A percentile compares a stretch with the other conserved stretches of the same genome.
Evolutionary conservation across 1,284 basidiomycete genomes (phyloP).

Genomic region (Tylopilus sp.): DNA sequence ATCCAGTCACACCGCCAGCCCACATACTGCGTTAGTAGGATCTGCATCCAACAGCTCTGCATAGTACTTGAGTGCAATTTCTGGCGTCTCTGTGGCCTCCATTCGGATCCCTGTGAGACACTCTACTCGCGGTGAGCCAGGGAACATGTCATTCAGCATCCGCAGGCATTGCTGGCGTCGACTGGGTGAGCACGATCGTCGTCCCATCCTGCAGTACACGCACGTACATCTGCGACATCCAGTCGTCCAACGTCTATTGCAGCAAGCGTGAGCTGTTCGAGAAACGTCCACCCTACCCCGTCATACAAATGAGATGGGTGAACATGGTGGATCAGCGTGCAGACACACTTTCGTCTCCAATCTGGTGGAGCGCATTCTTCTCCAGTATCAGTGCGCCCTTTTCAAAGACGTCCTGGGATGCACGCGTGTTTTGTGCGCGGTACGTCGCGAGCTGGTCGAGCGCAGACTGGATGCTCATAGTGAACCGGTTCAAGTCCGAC

Average conservation of each 20-base stretch:
- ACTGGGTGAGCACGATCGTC: slow-evolving; percentile 11
- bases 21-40: slow-evolving; percentile 72
- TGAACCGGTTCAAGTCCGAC: slow-evolving; percentile 4
- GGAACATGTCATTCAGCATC: slow-evolving; percentile 70
- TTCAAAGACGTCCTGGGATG: slow-evolving; percentile 70
- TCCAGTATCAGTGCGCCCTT: slow-evolving; percentile 59
- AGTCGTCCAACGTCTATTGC: slow-evolving; percentile 79
- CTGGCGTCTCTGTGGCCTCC: slow-evolving; percentile 69
- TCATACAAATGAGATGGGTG: not conserved
- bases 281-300: slow-evolving; percentile 71
- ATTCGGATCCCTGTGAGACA: slow-evolving; percentile 83
- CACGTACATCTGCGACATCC: slow-evolving; percentile 79
- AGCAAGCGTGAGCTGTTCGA: slow-evolving; percentile 87
- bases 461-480: slow-evolving; percentile 50
- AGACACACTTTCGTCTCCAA: slow-evolving; percentile 59
- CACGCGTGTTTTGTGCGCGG: slow-evolving; percentile 60
- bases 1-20: not conserved
- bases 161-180: slow-evolving; percentile 60
- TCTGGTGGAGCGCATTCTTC: slow-evolving; percentile 42
- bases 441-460: slow-evolving; percentile 68
- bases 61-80: slow-evolving; percentile 67
- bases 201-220: not conserved
- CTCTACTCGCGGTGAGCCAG: slow-evolving; percentile 78
- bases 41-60: slow-evolving; percentile 64
- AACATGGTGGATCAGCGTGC: not conserved